Evolutionary conservation across 164 flowering plant genomes (phyloP).

Genomic region (Macadamia integrifolia): DNA sequence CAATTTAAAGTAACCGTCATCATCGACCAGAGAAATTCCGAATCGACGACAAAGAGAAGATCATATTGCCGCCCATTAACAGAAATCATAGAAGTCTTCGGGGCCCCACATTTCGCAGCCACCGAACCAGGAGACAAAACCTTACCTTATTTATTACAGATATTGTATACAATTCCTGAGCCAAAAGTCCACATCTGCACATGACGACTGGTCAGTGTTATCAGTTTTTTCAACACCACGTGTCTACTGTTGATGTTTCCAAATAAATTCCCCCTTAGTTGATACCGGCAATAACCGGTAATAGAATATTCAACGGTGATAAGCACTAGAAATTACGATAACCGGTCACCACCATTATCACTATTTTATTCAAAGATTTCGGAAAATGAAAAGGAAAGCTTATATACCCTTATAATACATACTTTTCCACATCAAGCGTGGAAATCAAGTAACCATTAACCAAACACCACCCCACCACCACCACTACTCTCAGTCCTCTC

Average conservation of each 20-base stretch:
- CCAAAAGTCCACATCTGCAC: no score
- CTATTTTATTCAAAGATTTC: neutral
- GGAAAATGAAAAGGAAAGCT: neutral
- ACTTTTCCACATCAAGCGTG: conserved; percentile 13
- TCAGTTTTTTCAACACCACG: no score
- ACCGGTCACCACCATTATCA: neutral
- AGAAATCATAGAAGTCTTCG: no score
- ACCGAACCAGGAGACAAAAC: no score
- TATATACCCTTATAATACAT: neutral
- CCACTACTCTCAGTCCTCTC: neutral
- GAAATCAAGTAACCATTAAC: conserved; percentile 4
- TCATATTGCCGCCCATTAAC: no score
- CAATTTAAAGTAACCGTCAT: no score
- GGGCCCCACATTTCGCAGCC: no score
- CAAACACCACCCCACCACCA: neutral
- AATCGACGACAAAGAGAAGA: no score
- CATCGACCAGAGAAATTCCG: no score
- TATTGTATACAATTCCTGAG: no score
- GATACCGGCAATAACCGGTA: neutral
- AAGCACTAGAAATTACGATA: neutral
- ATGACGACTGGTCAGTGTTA: no score
- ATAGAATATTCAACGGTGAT: neutral
- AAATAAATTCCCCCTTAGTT: neutral
- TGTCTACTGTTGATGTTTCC: neutral
- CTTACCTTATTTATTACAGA: no score